Conservation (phyloP, 2,329 filamentous ascomycete genomes). For the Aspergillus candidus region DNA sequence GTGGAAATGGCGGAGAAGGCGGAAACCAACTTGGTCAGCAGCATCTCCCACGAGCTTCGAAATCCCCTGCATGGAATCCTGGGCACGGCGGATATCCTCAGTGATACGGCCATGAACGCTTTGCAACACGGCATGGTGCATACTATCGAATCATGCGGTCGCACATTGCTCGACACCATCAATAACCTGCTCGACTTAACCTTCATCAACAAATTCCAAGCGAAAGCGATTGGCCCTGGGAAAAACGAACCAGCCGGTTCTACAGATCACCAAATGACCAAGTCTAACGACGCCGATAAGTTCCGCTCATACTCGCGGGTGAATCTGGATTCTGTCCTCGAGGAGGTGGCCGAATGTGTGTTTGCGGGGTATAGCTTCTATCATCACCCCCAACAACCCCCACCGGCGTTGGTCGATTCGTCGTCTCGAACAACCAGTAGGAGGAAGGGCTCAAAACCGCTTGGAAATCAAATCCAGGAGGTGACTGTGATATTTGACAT, state of each 20-base stretch:
- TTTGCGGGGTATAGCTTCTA: conserved; percentile 12
- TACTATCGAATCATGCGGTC: conserved; percentile 36
- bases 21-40: conserved; percentile 29
- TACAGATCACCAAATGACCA: too few species aligned
- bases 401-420: background rate
- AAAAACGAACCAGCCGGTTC: background rate
- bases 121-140: conserved; percentile 27
- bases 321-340: conserved; percentile 10
- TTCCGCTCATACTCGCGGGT: conserved; percentile 4
- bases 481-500: conserved; percentile 36
- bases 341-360: conserved; percentile 16
- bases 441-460: too few species aligned
- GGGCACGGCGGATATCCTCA: conserved; percentile 27
- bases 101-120: conserved; percentile 23
- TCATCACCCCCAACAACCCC: background rate
- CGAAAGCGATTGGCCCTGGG: background rate
- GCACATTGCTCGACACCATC: conserved; percentile 39
- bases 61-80: conserved; percentile 34
- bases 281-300: too few species aligned
- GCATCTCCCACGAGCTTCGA: conserved; percentile 32
- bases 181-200: conserved; percentile 32
- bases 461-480: background rate
- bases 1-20: conserved; percentile 26
- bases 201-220: conserved; percentile 20
- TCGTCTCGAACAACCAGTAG: background rate